phyloP scores from a whole-genome alignment of 176 grass and related monocot species.

The Bolboschoenus planiculmis region DNA sequence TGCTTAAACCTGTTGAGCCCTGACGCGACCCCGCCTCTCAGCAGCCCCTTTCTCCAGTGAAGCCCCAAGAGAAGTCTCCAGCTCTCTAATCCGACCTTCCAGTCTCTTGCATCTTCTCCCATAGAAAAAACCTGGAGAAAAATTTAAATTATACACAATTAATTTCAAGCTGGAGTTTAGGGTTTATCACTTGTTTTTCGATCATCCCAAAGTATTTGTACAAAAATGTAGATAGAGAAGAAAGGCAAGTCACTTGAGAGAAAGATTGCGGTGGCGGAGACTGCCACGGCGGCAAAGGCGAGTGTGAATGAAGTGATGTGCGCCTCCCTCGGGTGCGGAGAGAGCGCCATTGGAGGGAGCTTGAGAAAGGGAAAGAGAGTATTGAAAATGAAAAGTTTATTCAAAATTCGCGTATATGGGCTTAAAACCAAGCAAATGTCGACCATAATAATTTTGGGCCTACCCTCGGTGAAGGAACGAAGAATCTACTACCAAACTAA shows the following conservation, averaged over 20 bases:
- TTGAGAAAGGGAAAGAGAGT: background rate
- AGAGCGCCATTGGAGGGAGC: slow-evolving; percentile 31
- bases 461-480: background rate
- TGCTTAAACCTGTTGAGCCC: slow-evolving; percentile 58
- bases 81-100: slow-evolving; percentile 33
- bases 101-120: slow-evolving; percentile 37
- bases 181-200: slow-evolving; percentile 3
- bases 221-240: background rate
- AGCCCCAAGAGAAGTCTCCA: slow-evolving; percentile 40
- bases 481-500: background rate
- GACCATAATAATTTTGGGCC: background rate
- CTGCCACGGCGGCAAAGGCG: slow-evolving; percentile 18
- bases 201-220: background rate
- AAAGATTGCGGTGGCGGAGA: slow-evolving; percentile 22
- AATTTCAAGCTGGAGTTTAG: background rate
- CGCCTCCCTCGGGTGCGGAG: background rate
- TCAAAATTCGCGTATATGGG: background rate
- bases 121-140: slow-evolving; percentile 41
- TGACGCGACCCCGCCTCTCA: slow-evolving; percentile 69
- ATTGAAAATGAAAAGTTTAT: background rate
- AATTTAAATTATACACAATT: background rate
- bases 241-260: slow-evolving; percentile 35
- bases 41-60: slow-evolving; percentile 51
- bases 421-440: background rate
- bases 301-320: slow-evolving; percentile 19